These are phyloP conservation scores for Phaeosphaeria sp. DNA, from an alignment of 2,329 filamentous ascomycete species.

Conservation along the genomic window DNA sequence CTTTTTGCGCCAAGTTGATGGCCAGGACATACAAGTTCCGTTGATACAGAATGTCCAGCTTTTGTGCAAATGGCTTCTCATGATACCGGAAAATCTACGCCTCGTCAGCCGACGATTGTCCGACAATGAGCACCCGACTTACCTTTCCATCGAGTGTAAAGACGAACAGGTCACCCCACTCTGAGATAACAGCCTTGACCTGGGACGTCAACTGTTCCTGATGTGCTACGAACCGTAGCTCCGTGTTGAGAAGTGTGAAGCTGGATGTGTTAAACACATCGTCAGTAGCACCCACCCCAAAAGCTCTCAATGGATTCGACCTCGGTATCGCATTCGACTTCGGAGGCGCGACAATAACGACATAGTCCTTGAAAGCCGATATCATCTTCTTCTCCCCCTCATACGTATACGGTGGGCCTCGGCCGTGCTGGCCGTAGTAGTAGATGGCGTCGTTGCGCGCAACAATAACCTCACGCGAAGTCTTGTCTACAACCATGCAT, in stretches of 20 bases:
- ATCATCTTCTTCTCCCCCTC: constrained; percentile 88
- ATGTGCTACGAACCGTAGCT: constrained; percentile 87
- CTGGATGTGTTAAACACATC: constrained; percentile 85
- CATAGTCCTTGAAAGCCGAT: constrained; percentile 80
- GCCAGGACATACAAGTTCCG: constrained; percentile 90
- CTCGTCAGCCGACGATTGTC: constrained; percentile 13
- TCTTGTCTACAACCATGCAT: constrained; percentile 87
- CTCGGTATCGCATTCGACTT: constrained; percentile 60
- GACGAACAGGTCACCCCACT: constrained; percentile 93
- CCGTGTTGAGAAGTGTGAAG: constrained; percentile 90
- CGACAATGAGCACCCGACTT: constrained; percentile 23
- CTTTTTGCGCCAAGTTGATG: constrained; percentile 90
- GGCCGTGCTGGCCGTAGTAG: constrained; percentile 84
- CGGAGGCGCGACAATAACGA: constrained; percentile 84
- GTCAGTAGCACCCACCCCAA: constrained; percentile 75
- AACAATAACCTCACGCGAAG: constrained; percentile 85
- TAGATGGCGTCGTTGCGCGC: constrained; percentile 95
- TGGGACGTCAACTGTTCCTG: constrained; percentile 83
- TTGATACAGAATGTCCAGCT: constrained; percentile 91
- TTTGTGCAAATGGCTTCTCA: constrained; percentile 88
- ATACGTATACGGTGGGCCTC: constrained; percentile 87
- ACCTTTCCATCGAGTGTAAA: constrained; percentile 92
- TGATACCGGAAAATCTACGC: constrained; percentile 80
- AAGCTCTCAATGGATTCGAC: constrained; percentile 71
- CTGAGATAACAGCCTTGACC: constrained; percentile 78